Base-by-base conservation (phyloP, 2,329 filamentous ascomycete species). In the Pestalotiopsis sp. region DNA sequence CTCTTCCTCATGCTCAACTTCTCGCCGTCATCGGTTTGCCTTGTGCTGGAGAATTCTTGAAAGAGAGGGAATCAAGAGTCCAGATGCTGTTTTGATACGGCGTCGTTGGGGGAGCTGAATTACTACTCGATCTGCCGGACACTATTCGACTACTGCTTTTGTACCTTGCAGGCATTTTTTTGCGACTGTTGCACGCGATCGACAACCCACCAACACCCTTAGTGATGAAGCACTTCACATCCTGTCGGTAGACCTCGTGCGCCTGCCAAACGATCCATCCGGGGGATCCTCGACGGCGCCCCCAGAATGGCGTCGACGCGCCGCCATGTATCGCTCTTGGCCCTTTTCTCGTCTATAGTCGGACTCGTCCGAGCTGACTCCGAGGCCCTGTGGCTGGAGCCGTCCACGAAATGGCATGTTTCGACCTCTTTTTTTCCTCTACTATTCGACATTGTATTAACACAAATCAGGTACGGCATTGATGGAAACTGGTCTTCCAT, bases 401-500 rank as follows among this genome's bases (percentile, higher is more conserved):
- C 77, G n/a, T 79, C 77, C 57, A 65, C 69, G 27, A 72, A 77
- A 69, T 79, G 77, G 77, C 72, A 78, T 27, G 76, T 77, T 65
- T 23, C 17, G 20, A n/a, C 17, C 17, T 39, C 23, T 36, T 5
- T 7, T 23, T n/a, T 17, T 27, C 13, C 31, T 36, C 31, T 36
- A 36, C 31, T 36, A 52, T 31, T 56, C 23, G 23, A 31, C n/a
- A 66, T 58, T 57, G 67, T 39, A 72, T 76, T 75, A 77, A 69
- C 67, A 58, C 74, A 60, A 66, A 52, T 27, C 71, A 78, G 77
- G 78, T 75, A 78, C 68, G 77, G 77, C 13, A 73, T 78, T 59
- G 91, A 93, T 76, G 91, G 91, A 11, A 85, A 85, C 71, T 95
- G 92, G 92, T 93, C 91, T 17, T 88, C 91, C 6, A 89, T 93